phyloP scores from a whole-genome alignment of 768 basidiomycete genomes.

The Boletellus ananiceps region DNA sequence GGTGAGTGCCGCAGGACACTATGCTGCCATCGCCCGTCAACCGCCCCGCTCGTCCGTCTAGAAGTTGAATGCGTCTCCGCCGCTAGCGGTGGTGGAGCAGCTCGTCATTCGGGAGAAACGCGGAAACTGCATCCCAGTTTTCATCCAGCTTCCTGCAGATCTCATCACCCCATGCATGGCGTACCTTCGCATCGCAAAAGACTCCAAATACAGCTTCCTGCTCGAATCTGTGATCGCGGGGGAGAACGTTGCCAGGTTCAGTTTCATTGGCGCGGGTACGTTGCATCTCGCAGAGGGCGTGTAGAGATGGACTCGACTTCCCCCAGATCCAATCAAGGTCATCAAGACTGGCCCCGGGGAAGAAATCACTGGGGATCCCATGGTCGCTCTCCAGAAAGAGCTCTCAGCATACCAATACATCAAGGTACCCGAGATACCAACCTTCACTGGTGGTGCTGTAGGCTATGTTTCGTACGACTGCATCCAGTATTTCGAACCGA shows the following conservation, averaged over 20 bases:
- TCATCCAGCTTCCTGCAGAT: constrained; percentile 89
- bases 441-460: constrained; percentile 96
- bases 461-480: constrained; percentile 98
- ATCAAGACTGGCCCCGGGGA: constrained; percentile 84
- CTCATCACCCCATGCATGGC: constrained; percentile 96
- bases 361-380: constrained; percentile 83
- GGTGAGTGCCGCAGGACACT: constrained; percentile 29
- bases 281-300: constrained; percentile 12
- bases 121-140: constrained; percentile 93
- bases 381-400: constrained; percentile 78
- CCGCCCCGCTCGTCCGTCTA: constrained; percentile 48
- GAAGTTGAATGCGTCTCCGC: constrained; percentile 66
- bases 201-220: constrained; percentile 91
- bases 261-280: constrained; percentile 92
- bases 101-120: constrained; percentile 75
- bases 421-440: constrained; percentile 85
- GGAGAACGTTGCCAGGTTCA: constrained; percentile 89
- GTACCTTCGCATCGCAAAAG: constrained; percentile 88
- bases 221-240: constrained; percentile 90
- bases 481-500: constrained; percentile 94
- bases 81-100: constrained; percentile 69
- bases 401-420: constrained; percentile 84
- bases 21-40: constrained; percentile 39
- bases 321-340: constrained; percentile 85
- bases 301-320: neutral